These are phyloP conservation scores for Aspergillus japonicus DNA, from an alignment of 2,329 filamentous ascomycete genomes.

Conservation along the genomic window DNA sequence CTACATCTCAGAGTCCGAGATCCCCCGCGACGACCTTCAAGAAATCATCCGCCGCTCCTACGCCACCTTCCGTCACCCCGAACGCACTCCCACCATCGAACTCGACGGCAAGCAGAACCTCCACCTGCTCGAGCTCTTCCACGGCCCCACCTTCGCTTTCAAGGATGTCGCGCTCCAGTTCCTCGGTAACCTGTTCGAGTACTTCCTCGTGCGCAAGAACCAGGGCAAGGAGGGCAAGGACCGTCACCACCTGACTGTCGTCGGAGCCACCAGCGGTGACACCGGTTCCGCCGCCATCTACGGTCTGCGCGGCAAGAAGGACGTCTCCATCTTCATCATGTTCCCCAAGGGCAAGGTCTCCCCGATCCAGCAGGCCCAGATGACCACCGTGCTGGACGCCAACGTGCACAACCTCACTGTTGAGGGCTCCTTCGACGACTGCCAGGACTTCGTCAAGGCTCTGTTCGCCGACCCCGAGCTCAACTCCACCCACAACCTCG, in stretches of 20 bases:
- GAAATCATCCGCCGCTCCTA: constrained; percentile 83
- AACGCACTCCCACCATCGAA: constrained; percentile 77
- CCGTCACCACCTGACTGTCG: constrained; percentile 77
- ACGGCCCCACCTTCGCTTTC: constrained; percentile 92
- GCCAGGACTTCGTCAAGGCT: constrained; percentile 93
- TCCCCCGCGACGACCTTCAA: constrained; percentile 75
- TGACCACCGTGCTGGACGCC: constrained; percentile 86
- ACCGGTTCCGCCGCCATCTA: constrained; percentile 96
- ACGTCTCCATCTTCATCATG: constrained; percentile 93
- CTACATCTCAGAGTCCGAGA: constrained; percentile 81
- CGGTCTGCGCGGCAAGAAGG: constrained; percentile 89
- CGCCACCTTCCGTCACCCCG: constrained; percentile 76
- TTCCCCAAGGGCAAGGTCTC: constrained; percentile 88
- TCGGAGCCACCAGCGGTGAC: constrained; percentile 81
- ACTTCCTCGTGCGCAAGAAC: constrained; percentile 48
- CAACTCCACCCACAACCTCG: constrained; percentile 79
- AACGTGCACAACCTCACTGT: constrained; percentile 94
- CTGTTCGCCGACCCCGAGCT: constrained; percentile 83
- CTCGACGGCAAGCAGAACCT: constrained; percentile 70
- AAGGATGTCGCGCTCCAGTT: constrained; percentile 95
- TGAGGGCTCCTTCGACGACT: constrained; percentile 91
- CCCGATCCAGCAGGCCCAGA: constrained; percentile 91
- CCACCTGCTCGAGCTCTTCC: constrained; percentile 89
- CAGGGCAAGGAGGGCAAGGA: constrained; percentile 50
- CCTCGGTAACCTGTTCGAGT: constrained; percentile 79